Conservation (phyloP, 2,329 filamentous ascomycete genomes). For the Trichoderma oligosporum region DNA sequence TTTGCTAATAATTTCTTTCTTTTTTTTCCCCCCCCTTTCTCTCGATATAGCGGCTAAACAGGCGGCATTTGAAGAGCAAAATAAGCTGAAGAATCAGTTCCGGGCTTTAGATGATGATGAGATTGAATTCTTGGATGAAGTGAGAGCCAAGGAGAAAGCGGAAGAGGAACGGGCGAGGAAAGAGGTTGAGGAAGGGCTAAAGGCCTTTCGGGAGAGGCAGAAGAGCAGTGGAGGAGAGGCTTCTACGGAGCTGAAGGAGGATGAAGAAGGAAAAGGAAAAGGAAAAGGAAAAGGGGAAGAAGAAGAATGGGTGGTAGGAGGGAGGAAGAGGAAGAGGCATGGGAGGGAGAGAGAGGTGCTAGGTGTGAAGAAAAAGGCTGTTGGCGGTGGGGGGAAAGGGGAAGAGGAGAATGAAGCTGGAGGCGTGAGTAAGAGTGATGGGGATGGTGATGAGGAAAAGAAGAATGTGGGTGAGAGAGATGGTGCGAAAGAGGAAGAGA, state of each 20-base stretch:
- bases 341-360: conserved; percentile 37
- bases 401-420: conserved; percentile 19
- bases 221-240: conserved; percentile 26
- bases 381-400: conserved; percentile 20
- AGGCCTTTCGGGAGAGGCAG: conserved; percentile 53
- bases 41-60: conserved; percentile 67
- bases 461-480: conserved; percentile 5
- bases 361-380: conserved; percentile 30
- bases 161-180: conserved; percentile 53
- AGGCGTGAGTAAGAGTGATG: not conserved
- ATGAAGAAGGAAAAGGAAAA: conserved; percentile 25
- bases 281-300: conserved; percentile 25
- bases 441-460: not conserved
- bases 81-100: conserved; percentile 71
- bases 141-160: conserved; percentile 45
- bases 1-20: not conserved
- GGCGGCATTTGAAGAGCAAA: conserved; percentile 74
- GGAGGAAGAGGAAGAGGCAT: conserved; percentile 37
- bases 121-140: conserved; percentile 66
- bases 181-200: conserved; percentile 56
- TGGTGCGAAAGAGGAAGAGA: conserved; percentile 1
- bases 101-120: conserved; percentile 74
- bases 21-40: not conserved
- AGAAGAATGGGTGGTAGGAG: conserved; percentile 35
- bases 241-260: conserved; percentile 24